phyloP scores from a whole-genome alignment of 768 basidiomycete genomes.

The Kwoniella mangroviensis region DNA sequence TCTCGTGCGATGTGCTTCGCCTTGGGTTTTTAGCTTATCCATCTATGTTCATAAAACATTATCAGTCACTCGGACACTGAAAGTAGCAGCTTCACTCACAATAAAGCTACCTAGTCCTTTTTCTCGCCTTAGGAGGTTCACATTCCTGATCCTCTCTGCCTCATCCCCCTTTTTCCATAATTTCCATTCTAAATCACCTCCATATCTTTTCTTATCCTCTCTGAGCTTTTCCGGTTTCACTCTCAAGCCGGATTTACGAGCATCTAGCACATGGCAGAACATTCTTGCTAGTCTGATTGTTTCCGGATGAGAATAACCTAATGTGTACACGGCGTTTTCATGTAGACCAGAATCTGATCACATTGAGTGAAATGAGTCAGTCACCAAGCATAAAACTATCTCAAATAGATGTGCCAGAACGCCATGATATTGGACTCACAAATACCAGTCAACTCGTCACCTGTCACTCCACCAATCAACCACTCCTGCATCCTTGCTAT shows the following conservation, averaged over 20 bases:
- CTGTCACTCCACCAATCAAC: conserved; percentile 34
- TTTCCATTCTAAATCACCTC: conserved; percentile 37
- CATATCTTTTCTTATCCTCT: conserved; percentile 24
- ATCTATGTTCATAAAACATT: conserved; percentile 22
- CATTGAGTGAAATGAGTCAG: neutral
- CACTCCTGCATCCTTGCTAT: conserved; percentile 36
- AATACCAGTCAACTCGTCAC: conserved; percentile 29
- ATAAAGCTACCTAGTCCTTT: conserved; percentile 31
- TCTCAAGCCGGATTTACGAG: conserved; percentile 44
- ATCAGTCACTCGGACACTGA: neutral
- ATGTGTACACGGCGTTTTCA: conserved; percentile 43
- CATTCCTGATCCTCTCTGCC: conserved; percentile 4
- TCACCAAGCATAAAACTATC: neutral
- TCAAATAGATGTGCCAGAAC: no score
- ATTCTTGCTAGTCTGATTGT: conserved; percentile 43
- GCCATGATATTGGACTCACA: conserved; percentile 31
- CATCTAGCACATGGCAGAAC: conserved; percentile 49
- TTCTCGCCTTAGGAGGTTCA: conserved; percentile 8
- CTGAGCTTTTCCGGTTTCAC: conserved; percentile 26
- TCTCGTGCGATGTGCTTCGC: conserved; percentile 7
- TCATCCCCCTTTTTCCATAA: conserved; percentile 32
- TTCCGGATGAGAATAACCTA: conserved; percentile 34
- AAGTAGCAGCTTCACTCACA: conserved; percentile 23
- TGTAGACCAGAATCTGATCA: conserved; percentile 45
- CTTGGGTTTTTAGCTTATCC: conserved; percentile 36